Base-by-base conservation (phyloP, 2,329 filamentous ascomycete genomes). In the Didymella keratinophila region DNA sequence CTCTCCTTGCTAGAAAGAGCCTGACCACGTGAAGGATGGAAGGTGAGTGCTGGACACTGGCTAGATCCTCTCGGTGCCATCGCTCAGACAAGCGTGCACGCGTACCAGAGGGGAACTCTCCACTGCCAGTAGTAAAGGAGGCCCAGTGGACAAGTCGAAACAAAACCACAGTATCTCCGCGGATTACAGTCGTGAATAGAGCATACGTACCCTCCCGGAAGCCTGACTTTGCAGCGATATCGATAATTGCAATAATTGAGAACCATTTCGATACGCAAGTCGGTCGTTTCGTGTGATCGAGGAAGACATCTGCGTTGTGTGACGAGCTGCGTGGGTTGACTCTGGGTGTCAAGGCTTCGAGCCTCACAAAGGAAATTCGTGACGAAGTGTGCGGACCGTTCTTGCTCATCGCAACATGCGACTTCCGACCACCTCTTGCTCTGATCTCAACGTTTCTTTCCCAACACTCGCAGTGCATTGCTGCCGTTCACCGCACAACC, bases 281-380 rank as follows among this genome's bases (percentile, higher is more conserved):
- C 2, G 27, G 32, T 39, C 34, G 21, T 28, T 37, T 12, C 21
- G 10, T 18, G 4, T 25, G 32, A 5, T 18, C 4, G 10, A 12
- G 8, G 4, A 4, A 25, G 32, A n/a, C 14, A 10, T 4, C 25
- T 25, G 42, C 23, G n/a, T 42, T 52, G 14, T 5, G 32, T 21
- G 50, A 52, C 39, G 25, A 27, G 20, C 20, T 27, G 16, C 21
- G 28, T 34, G 20, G 21, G 49, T 30, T 18, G 28, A 30, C 11
- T 34, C 5, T 34, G 28, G n/a, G 20, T 32, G 45, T 37, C 23
- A 44, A 18, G 41, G 23, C 45, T 44, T 14, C 7, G 23, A 44
- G 12, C 18, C 53, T 56, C 25, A 21, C 7, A 50, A 14, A 45
- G 41, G 46, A 41, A 56, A 56, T 50, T 45, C 53, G 53, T 45